phyloP scores from a whole-genome alignment of 2,329 filamentous ascomycete genomes.

The Saccharata proteae region DNA sequence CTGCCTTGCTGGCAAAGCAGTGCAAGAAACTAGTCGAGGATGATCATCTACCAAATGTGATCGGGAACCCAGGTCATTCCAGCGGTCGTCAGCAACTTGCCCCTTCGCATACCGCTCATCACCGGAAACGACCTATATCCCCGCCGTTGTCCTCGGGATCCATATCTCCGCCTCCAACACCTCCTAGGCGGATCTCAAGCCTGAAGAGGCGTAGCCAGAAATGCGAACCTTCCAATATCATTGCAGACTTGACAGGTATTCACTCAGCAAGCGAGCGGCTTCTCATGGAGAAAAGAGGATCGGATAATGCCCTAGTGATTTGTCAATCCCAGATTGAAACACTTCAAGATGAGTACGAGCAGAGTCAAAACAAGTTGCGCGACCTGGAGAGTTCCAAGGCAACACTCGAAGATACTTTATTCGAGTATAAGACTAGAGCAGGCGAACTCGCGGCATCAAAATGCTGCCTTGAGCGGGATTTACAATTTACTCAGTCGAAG shows the following conservation, averaged over 20 bases:
- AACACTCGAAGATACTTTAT: conserved; percentile 13
- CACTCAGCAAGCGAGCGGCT: conserved; percentile 22
- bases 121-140: too few species aligned
- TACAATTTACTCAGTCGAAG: conserved; percentile 15
- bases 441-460: conserved; percentile 18
- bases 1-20: conserved; percentile 22
- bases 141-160: too few species aligned
- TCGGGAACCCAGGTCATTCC: too few species aligned
- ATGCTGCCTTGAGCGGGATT: conserved; percentile 12
- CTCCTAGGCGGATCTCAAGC: conserved; percentile 6
- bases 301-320: conserved; percentile 22
- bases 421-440: conserved; percentile 19
- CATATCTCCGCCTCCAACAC: conserved; percentile 10
- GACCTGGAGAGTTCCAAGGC: conserved; percentile 16
- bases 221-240: conserved; percentile 1
- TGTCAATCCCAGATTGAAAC: conserved; percentile 23
- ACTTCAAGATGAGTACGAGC: conserved; percentile 11
- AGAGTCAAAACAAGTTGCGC: conserved; percentile 14
- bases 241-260: conserved; percentile 14
- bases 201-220: conserved; percentile 1
- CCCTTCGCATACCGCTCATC: too few species aligned
- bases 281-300: conserved; percentile 24
- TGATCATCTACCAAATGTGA: too few species aligned
- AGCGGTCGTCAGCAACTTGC: too few species aligned
- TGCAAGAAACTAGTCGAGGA: too few species aligned